Percentiles rank a stretch among this genome's conserved stretches.
phyloP scores from a whole-genome alignment of 495 filamentous ascomycete species.

The Patellaria atrata region DNA sequence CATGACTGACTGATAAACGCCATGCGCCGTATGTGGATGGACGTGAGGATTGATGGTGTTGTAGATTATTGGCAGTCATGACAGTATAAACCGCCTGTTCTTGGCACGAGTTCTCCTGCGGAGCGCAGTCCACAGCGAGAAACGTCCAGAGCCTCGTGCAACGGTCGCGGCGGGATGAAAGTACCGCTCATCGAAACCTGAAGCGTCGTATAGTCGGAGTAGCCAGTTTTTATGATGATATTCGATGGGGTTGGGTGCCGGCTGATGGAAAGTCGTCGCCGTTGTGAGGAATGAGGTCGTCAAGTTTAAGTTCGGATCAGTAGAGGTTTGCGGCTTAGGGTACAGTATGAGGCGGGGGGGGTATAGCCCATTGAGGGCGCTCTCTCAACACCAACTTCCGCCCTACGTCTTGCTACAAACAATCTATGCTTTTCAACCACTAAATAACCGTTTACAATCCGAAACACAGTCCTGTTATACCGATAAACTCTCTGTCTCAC shows the following conservation, averaged over 20 bases:
- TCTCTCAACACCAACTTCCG: too few species aligned
- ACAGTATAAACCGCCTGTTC: slow-evolving; percentile 15
- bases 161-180: slow-evolving; percentile 12
- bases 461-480: too few species aligned
- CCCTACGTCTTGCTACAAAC: too few species aligned
- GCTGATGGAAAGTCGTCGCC: background rate
- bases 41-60: slow-evolving; percentile 15
- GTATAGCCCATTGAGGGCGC: too few species aligned
- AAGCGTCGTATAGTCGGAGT: slow-evolving; percentile 5
- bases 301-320: background rate
- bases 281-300: slow-evolving; percentile 1
- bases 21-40: slow-evolving; percentile 14
- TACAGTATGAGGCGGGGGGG: too few species aligned
- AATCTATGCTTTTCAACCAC: too few species aligned
- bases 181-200: slow-evolving; percentile 19
- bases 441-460: too few species aligned
- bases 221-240: slow-evolving; percentile 22
- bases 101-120: slow-evolving; percentile 11
- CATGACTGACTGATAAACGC: slow-evolving; percentile 11
- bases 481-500: too few species aligned
- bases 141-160: slow-evolving; percentile 23
- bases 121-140: slow-evolving; percentile 11
- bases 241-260: slow-evolving; percentile 6
- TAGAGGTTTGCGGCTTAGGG: too few species aligned
- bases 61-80: slow-evolving; percentile 13